Percentiles rank a stretch among this genome's conserved stretches.
These are phyloP conservation scores for Scutellaria baicalensis DNA, from an alignment of 257 asterid genomes.

Conservation along the genomic window DNA sequence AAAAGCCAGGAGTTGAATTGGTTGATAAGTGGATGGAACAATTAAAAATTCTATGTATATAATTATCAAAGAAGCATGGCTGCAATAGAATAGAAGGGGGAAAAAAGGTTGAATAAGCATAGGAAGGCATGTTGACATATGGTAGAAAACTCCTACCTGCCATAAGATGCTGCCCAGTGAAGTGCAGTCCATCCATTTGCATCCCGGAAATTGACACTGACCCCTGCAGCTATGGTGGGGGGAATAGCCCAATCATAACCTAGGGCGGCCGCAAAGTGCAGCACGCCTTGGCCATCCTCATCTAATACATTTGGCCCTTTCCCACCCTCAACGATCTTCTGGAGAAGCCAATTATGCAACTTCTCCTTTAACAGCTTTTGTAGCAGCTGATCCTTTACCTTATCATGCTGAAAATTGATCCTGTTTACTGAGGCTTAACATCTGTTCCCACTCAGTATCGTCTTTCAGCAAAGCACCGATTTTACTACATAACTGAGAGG, in stretches of 20 bases:
- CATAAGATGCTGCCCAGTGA: conserved; percentile 94
- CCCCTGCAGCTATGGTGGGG: conserved; percentile 73
- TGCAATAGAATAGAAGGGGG: neutral
- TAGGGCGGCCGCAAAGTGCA: conserved; percentile 84
- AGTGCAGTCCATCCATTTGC: conserved; percentile 91
- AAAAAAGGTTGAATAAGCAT: neutral
- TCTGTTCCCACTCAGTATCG: conserved; percentile 62
- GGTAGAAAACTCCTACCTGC: conserved; percentile 47
- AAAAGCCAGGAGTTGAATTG: neutral
- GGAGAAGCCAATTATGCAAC: conserved; percentile 66
- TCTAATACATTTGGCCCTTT: conserved; percentile 72
- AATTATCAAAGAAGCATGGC: neutral
- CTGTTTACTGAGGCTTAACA: conserved; percentile 38
- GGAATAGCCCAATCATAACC: conserved; percentile 89
- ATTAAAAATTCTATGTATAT: neutral
- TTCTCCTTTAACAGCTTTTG: conserved; percentile 69
- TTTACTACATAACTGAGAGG: conserved; percentile 36
- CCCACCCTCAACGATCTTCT: conserved; percentile 69
- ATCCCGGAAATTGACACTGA: conserved; percentile 80
- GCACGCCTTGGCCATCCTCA: conserved; percentile 81
- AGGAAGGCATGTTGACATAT: neutral
- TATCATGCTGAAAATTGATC: conserved; percentile 45
- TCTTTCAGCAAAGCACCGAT: conserved; percentile 52
- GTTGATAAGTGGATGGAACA: neutral
- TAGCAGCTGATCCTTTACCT: conserved; percentile 54